These are phyloP conservation scores for Xylaria grammica DNA, from an alignment of 495 filamentous ascomycete species.

Conservation along the genomic window DNA sequence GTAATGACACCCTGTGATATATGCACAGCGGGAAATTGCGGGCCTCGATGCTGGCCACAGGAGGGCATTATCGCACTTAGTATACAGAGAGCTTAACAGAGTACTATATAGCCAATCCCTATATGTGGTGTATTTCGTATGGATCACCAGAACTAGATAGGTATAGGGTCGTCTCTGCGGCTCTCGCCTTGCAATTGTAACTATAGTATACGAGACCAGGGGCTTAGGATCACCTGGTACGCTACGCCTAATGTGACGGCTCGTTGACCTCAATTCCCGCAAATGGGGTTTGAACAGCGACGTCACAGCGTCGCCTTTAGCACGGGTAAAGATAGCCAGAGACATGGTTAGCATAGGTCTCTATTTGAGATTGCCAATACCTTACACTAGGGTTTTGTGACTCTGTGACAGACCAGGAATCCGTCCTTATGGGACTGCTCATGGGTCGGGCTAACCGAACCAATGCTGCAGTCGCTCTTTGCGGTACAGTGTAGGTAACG, in stretches of 20 bases:
- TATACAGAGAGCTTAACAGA: background rate
- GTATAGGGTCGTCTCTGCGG: background rate
- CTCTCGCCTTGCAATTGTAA: background rate
- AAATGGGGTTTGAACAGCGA: background rate
- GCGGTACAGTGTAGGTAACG: conserved; percentile 3
- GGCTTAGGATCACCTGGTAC: background rate
- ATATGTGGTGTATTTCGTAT: conserved; percentile 6
- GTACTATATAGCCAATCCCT: conserved; percentile 7
- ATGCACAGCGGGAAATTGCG: background rate
- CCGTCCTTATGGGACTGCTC: conserved; percentile 3
- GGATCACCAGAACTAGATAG: background rate
- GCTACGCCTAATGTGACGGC: background rate
- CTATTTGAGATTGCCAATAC: conserved; percentile 16
- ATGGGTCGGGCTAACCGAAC: conserved; percentile 12
- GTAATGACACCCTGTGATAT: background rate
- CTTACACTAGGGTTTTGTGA: background rate
- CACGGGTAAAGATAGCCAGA: background rate
- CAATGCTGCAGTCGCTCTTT: conserved; percentile 10
- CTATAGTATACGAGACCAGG: conserved; percentile 4
- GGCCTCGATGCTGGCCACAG: conserved; percentile 9
- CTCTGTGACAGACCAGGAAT: conserved; percentile 9
- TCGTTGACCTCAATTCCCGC: background rate
- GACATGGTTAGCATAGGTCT: background rate
- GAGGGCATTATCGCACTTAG: conserved; percentile 3
- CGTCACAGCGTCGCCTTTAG: background rate